These are phyloP conservation scores for Mycena venus DNA, from an alignment of 768 basidiomycete species.

Conservation along the genomic window DNA sequence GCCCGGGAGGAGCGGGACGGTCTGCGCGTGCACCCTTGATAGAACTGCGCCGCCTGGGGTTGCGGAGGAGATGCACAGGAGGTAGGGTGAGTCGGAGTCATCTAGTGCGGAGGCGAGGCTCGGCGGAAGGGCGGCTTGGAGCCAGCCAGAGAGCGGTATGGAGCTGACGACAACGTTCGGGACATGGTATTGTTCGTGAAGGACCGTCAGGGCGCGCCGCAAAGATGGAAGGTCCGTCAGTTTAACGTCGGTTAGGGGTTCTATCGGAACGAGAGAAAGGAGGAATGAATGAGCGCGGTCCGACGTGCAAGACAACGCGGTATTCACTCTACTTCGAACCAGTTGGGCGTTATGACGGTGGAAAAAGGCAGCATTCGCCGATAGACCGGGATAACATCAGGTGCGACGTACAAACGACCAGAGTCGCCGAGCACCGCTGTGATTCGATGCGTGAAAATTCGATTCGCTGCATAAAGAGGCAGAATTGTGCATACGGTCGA, in stretches of 20 bases:
- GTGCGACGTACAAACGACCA: conserved; percentile 88
- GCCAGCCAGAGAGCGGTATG: conserved; percentile 77
- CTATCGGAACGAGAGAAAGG: conserved; percentile 56
- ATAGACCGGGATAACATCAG: conserved; percentile 91
- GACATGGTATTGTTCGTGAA: conserved; percentile 84
- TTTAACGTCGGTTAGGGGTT: conserved; percentile 77
- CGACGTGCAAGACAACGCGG: background rate
- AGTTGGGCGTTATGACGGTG: conserved; percentile 96
- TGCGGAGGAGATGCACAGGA: conserved; percentile 83
- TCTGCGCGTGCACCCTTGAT: conserved; percentile 74
- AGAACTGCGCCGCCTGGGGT: conserved; percentile 30
- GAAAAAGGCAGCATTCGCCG: conserved; percentile 83
- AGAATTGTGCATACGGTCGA: conserved; percentile 81
- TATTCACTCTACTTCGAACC: conserved; percentile 95
- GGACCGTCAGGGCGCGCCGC: conserved; percentile 72
- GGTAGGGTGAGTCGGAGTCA: conserved; percentile 56
- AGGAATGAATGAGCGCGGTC: conserved; percentile 1
- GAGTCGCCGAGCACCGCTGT: conserved; percentile 96
- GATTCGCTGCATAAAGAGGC: background rate
- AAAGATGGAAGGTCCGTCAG: conserved; percentile 80
- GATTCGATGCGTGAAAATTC: background rate
- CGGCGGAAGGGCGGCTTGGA: conserved; percentile 68
- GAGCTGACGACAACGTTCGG: conserved; percentile 95
- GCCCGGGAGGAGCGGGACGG: conserved; percentile 84
- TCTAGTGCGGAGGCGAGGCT: conserved; percentile 29